Conservation (phyloP, 2,329 filamentous ascomycete species). For the Biscogniauxia marginata region DNA sequence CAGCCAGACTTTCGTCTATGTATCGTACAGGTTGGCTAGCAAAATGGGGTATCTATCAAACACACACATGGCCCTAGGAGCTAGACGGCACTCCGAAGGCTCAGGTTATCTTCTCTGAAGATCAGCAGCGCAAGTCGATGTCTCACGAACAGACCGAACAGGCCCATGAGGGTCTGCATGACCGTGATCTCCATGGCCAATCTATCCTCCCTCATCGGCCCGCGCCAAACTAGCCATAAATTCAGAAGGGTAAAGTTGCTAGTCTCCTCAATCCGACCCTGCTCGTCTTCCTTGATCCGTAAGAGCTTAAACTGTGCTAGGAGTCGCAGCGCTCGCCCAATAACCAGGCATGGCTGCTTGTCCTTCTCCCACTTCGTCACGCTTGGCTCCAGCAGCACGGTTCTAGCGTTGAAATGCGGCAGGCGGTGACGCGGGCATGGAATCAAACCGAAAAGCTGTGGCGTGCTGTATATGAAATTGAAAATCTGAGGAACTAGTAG, state of each 20-base stretch:
- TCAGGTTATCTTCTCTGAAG: slow-evolving; percentile 85
- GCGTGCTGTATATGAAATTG: slow-evolving; percentile 92
- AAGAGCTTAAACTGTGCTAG: slow-evolving; percentile 69
- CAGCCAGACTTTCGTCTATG: background rate
- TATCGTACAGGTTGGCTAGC: background rate
- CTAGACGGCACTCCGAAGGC: slow-evolving; percentile 35
- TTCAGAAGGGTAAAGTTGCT: slow-evolving; percentile 94
- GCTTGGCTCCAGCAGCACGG: slow-evolving; percentile 83
- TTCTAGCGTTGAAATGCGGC: slow-evolving; percentile 81
- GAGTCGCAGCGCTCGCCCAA: slow-evolving; percentile 64
- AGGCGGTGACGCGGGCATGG: slow-evolving; percentile 92
- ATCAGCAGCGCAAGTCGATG: slow-evolving; percentile 84
- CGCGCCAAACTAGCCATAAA: slow-evolving; percentile 93
- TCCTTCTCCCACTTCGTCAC: slow-evolving; percentile 70
- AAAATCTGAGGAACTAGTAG: slow-evolving; percentile 91
- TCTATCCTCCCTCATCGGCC: slow-evolving; percentile 82
- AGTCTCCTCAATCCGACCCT: slow-evolving; percentile 72
- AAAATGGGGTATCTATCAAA: background rate
- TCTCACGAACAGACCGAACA: slow-evolving; percentile 80
- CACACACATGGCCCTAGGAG: background rate
- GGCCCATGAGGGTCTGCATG: slow-evolving; percentile 74
- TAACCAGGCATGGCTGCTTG: slow-evolving; percentile 63
- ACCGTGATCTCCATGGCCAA: slow-evolving; percentile 75
- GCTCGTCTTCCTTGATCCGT: slow-evolving; percentile 62
- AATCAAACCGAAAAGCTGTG: slow-evolving; percentile 85